Conservation (phyloP, 2,329 filamentous ascomycete species). For the Fusarium brevicatenulatum region DNA sequence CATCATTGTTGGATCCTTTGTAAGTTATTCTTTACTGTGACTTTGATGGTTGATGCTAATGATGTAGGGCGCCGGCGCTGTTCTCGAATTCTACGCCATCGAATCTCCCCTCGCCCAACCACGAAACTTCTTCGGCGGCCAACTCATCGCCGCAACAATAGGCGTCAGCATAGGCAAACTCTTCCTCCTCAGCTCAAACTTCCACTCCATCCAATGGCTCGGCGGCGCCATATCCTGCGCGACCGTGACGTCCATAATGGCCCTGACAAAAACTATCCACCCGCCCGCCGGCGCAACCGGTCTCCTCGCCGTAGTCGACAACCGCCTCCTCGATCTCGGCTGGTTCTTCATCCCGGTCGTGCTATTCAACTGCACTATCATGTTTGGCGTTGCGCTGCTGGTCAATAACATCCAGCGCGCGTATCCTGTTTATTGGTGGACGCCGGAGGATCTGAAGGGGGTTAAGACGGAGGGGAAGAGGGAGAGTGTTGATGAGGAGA, state of each 20-base stretch:
- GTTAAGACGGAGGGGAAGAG: background rate
- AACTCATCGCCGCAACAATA: conserved; percentile 68
- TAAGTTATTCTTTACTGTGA: conserved; percentile 44
- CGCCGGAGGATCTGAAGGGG: conserved; percentile 50
- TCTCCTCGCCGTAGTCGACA: conserved; percentile 71
- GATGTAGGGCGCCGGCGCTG: conserved; percentile 74
- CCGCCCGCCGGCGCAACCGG: conserved; percentile 81
- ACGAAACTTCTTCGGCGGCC: conserved; percentile 74
- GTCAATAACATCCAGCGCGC: conserved; percentile 75
- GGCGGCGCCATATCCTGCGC: conserved; percentile 74
- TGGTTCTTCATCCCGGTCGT: conserved; percentile 76
- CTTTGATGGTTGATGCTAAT: background rate
- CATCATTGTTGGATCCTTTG: conserved; percentile 75
- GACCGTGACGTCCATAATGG: conserved; percentile 71
- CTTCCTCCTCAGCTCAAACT: conserved; percentile 62
- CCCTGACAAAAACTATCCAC: conserved; percentile 75
- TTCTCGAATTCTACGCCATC: conserved; percentile 78
- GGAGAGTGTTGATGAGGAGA: conserved; percentile 26
- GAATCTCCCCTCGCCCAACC: conserved; percentile 79
- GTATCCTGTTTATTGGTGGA: conserved; percentile 79
- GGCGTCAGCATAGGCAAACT: conserved; percentile 73
- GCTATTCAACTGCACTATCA: conserved; percentile 67
- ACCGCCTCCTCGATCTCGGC: conserved; percentile 64
- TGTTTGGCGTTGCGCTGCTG: conserved; percentile 70
- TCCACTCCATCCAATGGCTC: conserved; percentile 68